A percentile compares a stretch with the other conserved stretches of the same genome.
These are phyloP conservation scores for Hygrophoropsis aurantiaca DNA, from an alignment of 768 basidiomycete genomes.

Conservation along the genomic window DNA sequence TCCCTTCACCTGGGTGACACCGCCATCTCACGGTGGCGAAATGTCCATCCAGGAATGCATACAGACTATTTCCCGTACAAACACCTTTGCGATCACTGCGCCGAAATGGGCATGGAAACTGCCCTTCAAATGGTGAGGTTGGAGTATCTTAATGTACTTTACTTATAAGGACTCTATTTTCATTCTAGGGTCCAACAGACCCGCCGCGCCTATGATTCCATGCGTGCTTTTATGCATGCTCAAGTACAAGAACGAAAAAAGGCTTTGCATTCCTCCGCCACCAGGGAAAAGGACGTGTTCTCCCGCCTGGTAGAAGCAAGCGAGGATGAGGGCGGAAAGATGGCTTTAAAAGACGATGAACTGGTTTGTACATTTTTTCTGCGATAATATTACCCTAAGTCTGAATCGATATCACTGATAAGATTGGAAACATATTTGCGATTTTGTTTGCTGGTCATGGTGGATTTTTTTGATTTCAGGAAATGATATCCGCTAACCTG, in stretches of 20 bases:
- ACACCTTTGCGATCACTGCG: conserved; percentile 15
- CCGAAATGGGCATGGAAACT: conserved; percentile 22
- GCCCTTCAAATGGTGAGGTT: conserved; percentile 16
- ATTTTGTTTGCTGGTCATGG: conserved; percentile 63
- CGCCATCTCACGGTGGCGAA: conserved; percentile 13
- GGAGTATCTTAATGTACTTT: background rate
- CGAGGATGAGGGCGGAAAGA: conserved; percentile 16
- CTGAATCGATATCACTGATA: background rate
- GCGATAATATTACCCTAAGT: background rate
- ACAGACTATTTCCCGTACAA: conserved; percentile 10
- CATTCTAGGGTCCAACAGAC: conserved; percentile 17
- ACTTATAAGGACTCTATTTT: background rate
- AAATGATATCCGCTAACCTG: too few relatives aligned
- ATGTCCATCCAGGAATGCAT: conserved; percentile 21
- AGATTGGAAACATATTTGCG: conserved; percentile 55
- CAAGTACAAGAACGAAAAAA: conserved; percentile 10
- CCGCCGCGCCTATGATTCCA: conserved; percentile 19
- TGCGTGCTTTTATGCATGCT: conserved; percentile 19
- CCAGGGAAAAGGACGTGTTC: conserved; percentile 17
- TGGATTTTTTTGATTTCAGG: conserved; percentile 21
- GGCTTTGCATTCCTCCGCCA: conserved; percentile 6
- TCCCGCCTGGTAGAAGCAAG: conserved; percentile 19
- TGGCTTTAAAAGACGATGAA: conserved; percentile 14
- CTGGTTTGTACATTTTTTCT: conserved; percentile 8
- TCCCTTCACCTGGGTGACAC: conserved; percentile 18